Evolutionary conservation across 768 basidiomycete species (phyloP).

Genomic region (Kwoniella sp.): DNA sequence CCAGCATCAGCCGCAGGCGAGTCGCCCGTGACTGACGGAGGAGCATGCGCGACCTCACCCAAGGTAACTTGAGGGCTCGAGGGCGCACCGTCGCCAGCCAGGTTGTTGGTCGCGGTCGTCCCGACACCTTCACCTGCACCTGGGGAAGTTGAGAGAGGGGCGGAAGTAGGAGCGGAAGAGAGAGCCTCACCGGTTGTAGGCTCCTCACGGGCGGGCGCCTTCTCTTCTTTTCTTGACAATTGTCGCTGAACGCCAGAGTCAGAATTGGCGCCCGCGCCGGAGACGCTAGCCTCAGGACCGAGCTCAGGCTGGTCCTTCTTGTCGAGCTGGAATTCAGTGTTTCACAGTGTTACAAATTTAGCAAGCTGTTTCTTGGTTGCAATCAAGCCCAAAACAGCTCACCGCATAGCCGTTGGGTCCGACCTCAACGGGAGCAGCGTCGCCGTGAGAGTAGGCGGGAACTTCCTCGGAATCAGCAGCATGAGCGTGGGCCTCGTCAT

Average conservation of each 20-base stretch:
- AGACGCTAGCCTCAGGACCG: constrained; percentile 25
- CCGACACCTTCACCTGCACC: constrained; percentile 19
- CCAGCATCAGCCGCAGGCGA: constrained; percentile 11
- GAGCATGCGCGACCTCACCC: constrained; percentile 44
- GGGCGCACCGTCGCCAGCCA: not conserved
- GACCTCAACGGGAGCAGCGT: constrained; percentile 58
- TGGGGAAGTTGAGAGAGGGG: constrained; percentile 4
- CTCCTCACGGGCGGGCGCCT: constrained; percentile 68
- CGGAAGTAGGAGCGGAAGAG: constrained; percentile 32
- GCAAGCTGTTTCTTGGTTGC: too few species aligned
- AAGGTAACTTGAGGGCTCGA: constrained; percentile 32
- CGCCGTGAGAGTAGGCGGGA: constrained; percentile 65
- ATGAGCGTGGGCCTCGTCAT: constrained; percentile 63
- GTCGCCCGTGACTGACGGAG: constrained; percentile 26
- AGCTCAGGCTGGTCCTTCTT: constrained; percentile 57
- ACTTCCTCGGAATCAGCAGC: constrained; percentile 62
- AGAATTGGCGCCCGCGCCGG: constrained; percentile 39
- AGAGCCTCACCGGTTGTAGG: constrained; percentile 54
- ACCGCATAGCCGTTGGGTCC: constrained; percentile 68
- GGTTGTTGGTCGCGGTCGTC: constrained; percentile 2
- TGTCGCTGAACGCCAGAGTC: constrained; percentile 58
- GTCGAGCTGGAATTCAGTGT: constrained; percentile 59
- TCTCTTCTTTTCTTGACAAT: constrained; percentile 70
- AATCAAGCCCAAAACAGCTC: constrained; percentile 49
- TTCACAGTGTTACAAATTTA: constrained; percentile 18